phyloP scores from a whole-genome alignment of 495 filamentous ascomycete genomes.

The Thermothielavioides terrestris region DNA sequence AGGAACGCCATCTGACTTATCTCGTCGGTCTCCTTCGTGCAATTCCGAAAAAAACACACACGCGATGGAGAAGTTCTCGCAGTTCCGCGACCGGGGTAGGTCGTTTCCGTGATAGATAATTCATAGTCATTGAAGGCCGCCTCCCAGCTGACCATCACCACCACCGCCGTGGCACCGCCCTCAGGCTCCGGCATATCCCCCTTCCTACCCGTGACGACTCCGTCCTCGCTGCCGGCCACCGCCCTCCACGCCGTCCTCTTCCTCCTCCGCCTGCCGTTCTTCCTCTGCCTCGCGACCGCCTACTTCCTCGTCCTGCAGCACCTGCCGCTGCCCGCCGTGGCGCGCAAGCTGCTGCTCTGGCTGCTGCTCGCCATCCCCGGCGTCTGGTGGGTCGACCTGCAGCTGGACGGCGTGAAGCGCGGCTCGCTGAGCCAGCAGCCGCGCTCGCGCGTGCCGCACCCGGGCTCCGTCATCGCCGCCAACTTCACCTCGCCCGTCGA shows the following conservation, averaged over 20 bases:
- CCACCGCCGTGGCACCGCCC: slow-evolving; percentile 2
- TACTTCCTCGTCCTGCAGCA: slow-evolving; percentile 81
- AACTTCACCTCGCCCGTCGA: slow-evolving; percentile 90
- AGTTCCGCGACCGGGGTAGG: slow-evolving; percentile 87
- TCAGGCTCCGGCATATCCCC: slow-evolving; percentile 92
- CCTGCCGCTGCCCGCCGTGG: slow-evolving; percentile 71
- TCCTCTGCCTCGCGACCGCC: slow-evolving; percentile 54
- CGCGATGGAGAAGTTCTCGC: slow-evolving; percentile 92
- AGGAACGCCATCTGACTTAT: no score
- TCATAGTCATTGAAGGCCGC: no score
- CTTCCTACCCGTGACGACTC: slow-evolving; percentile 70
- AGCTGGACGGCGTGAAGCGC: slow-evolving; percentile 89
- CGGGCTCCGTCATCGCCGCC: slow-evolving; percentile 72
- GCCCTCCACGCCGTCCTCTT: slow-evolving; percentile 65
- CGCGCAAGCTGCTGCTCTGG: slow-evolving; percentile 81
- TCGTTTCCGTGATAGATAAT: no score
- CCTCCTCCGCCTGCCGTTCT: slow-evolving; percentile 66
- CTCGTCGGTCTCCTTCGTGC: no score
- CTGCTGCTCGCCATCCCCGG: slow-evolving; percentile 74
- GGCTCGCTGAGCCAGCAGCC: slow-evolving; percentile 57
- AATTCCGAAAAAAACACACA: neutral
- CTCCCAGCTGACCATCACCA: slow-evolving; percentile 8
- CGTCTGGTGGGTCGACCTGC: slow-evolving; percentile 96
- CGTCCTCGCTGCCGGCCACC: slow-evolving; percentile 50
- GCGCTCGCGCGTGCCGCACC: slow-evolving; percentile 60